phyloP scores from a whole-genome alignment of 306 rosid genomes.

The Pterocarpus santalinus region DNA sequence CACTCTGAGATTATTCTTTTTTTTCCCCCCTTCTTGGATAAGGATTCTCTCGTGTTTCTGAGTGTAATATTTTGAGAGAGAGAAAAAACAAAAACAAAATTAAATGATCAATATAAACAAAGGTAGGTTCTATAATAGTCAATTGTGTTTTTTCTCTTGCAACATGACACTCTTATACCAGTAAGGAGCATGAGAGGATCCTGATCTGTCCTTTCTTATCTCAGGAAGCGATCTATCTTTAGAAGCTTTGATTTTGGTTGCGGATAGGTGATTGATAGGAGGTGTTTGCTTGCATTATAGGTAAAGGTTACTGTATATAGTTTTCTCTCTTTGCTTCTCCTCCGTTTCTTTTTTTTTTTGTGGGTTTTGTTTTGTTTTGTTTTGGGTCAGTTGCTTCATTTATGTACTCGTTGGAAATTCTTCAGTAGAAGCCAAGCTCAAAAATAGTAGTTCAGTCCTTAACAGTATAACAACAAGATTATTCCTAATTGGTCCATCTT shows the following conservation, averaged over 20 bases:
- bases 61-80: no score
- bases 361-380: no score
- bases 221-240: neutral
- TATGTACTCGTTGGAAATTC: neutral
- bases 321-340: neutral
- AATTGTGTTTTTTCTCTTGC: no score
- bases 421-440: neutral
- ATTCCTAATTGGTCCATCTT: neutral
- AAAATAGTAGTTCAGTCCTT: no score
- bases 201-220: neutral
- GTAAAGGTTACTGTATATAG: neutral
- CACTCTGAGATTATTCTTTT: neutral
- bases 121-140: no score
- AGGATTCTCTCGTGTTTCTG: no score
- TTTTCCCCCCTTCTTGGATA: neutral
- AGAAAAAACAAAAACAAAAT: no score
- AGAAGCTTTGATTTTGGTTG: neutral
- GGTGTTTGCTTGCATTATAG: neutral
- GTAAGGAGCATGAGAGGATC: no score
- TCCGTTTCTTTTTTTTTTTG: no score
- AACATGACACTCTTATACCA: no score
- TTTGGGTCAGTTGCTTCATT: neutral
- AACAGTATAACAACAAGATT: no score
- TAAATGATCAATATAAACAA: no score
- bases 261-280: neutral